A percentile compares a stretch with the other conserved stretches of the same genome.
phyloP scores from a whole-genome alignment of 805 yeast genomes.

The Nakazawaea populi region DNA sequence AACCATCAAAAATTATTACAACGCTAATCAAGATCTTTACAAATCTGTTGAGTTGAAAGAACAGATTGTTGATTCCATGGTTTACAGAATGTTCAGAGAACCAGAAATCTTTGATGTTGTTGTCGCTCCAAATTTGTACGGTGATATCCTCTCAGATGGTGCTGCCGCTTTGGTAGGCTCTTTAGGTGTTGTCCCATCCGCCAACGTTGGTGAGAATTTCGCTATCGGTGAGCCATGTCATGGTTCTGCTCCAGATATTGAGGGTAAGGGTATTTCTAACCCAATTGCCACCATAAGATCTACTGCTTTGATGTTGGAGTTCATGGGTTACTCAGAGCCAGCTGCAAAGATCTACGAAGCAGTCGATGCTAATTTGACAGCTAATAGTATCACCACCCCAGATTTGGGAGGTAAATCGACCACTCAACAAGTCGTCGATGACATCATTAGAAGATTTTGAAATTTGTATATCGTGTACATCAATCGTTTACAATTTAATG shows the following conservation, averaged over 20 bases:
- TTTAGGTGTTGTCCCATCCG: conserved; percentile 95
- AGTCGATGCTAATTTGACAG: conserved; percentile 87
- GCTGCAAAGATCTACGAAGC: conserved; percentile 92
- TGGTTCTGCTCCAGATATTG: conserved; percentile 98
- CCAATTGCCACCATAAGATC: conserved; percentile 98
- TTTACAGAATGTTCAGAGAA: conserved; percentile 96
- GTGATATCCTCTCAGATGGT: conserved; percentile 95
- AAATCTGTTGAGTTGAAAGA: conserved; percentile 68
- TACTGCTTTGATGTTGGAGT: conserved; percentile 94
- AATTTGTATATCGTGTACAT: not conserved
- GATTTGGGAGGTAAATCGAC: conserved; percentile 90
- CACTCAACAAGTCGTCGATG: conserved; percentile 83
- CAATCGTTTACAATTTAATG: no score
- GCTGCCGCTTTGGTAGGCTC: conserved; percentile 98
- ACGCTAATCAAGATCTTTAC: conserved; percentile 52
- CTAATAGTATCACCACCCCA: conserved; percentile 77
- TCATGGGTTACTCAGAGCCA: conserved; percentile 84
- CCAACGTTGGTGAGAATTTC: conserved; percentile 93
- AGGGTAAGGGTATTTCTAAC: conserved; percentile 90
- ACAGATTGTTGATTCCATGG: conserved; percentile 99
- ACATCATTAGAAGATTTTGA: conserved; percentile 56
- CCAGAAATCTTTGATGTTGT: conserved; percentile 97
- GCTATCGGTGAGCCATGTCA: conserved; percentile 99
- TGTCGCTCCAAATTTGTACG: conserved; percentile 97
- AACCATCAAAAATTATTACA: conserved; percentile 58